phyloP scores from a whole-genome alignment of 2,329 filamentous ascomycete genomes.

The Didymella pomorum region DNA sequence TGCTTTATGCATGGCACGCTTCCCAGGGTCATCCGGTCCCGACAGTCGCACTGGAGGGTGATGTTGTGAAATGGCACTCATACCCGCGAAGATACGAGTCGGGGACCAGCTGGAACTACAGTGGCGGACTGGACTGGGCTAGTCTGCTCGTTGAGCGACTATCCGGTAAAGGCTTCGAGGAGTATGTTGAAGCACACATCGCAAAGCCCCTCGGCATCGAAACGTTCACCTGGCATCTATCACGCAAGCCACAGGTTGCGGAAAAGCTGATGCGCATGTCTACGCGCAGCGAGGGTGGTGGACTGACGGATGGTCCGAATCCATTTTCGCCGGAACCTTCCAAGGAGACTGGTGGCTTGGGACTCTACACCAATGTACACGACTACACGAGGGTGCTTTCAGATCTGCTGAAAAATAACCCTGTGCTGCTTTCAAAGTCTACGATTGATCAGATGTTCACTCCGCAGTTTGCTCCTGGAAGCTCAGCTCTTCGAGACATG shows the following conservation, averaged over 20 bases:
- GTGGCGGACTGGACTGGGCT: slow-evolving; percentile 59
- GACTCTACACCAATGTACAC: slow-evolving; percentile 28
- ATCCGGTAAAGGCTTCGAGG: slow-evolving; percentile 50
- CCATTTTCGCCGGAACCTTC: slow-evolving; percentile 23
- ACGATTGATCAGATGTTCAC: slow-evolving; percentile 3
- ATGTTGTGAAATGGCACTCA: slow-evolving; percentile 46
- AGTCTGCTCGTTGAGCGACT: slow-evolving; percentile 54
- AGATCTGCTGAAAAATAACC: slow-evolving; percentile 15
- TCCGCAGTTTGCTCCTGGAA: not conserved
- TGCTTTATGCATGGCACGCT: not conserved
- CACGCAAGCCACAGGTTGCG: slow-evolving; percentile 24
- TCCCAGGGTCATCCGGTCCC: not conserved
- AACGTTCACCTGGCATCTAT: slow-evolving; percentile 35
- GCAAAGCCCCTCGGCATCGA: slow-evolving; percentile 40
- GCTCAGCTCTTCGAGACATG: not conserved
- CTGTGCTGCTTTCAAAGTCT: not conserved
- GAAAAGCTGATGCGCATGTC: slow-evolving; percentile 31
- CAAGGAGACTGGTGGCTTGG: slow-evolving; percentile 32
- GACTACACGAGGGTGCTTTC: slow-evolving; percentile 38
- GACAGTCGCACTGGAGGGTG: not conserved
- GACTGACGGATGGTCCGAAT: slow-evolving; percentile 22
- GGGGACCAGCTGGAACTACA: slow-evolving; percentile 61
- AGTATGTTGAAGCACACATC: slow-evolving; percentile 1
- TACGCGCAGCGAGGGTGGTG: slow-evolving; percentile 28
- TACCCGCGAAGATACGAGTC: slow-evolving; percentile 35